These are phyloP conservation scores for Tulasnella sp. DNA, from an alignment of 768 basidiomycete genomes.

Conservation along the genomic window DNA sequence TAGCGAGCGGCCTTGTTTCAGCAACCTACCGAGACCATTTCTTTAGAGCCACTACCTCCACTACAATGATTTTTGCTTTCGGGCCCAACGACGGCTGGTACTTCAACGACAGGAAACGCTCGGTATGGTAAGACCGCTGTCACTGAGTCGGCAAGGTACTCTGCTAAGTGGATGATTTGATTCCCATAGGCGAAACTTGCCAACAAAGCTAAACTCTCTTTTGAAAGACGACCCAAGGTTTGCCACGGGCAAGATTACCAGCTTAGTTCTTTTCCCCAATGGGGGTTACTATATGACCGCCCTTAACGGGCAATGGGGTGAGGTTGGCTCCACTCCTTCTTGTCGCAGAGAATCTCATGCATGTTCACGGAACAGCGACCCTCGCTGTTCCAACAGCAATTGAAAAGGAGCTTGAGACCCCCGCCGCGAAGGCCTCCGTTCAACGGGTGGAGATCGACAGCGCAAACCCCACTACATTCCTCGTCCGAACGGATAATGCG, in stretches of 20 bases:
- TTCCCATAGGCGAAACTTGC: no score
- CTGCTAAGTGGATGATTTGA: no score
- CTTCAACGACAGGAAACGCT: background rate
- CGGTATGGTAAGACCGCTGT: background rate
- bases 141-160: background rate
- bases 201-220: background rate
- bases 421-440: no score
- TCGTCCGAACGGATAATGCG: background rate
- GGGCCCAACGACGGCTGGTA: background rate
- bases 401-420: no score
- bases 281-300: background rate
- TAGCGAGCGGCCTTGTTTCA: background rate
- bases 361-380: no score
- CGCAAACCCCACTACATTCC: background rate
- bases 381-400: background rate
- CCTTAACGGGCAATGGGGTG: background rate
- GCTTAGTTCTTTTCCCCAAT: background rate
- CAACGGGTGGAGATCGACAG: background rate
- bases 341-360: background rate
- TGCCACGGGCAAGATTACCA: background rate
- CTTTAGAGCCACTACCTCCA: no score
- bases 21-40: background rate
- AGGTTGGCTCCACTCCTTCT: background rate
- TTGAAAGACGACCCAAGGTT: background rate
- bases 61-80: background rate